Conservation (phyloP, 192 early-diverging fungal genomes). For the Kickxella alabastrina region DNA sequence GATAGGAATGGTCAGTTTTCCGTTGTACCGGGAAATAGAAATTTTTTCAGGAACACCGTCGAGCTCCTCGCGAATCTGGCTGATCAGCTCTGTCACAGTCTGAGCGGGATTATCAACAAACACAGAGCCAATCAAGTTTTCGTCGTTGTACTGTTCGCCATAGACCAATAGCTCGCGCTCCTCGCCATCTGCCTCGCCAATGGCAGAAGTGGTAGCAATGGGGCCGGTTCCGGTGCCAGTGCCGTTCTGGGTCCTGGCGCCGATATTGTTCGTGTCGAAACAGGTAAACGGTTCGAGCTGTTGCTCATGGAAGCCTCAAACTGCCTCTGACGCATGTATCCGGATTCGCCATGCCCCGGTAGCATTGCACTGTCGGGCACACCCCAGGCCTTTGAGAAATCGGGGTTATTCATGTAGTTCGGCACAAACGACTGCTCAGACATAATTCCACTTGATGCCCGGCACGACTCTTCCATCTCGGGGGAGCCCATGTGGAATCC, state of each 20-base stretch:
- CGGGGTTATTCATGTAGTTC: slow-evolving; percentile 62
- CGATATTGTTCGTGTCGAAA: too few relatives aligned
- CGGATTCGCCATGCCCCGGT: slow-evolving; percentile 25
- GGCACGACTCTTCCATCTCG: neutral
- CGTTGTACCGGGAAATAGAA: slow-evolving; percentile 53
- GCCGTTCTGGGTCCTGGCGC: too few relatives aligned
- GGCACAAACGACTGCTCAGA: slow-evolving; percentile 59
- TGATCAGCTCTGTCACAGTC: slow-evolving; percentile 16
- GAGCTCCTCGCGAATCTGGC: slow-evolving; percentile 49
- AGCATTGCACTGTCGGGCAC: slow-evolving; percentile 54
- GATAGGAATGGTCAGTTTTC: slow-evolving; percentile 56
- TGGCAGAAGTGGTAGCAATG: too few relatives aligned
- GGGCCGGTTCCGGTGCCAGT: too few relatives aligned
- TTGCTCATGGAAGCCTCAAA: slow-evolving; percentile 31
- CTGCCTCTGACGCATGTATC: slow-evolving; percentile 28
- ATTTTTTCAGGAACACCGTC: slow-evolving; percentile 55
- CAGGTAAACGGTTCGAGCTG: too few relatives aligned
- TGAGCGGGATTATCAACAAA: slow-evolving; percentile 26
- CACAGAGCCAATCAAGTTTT: slow-evolving; percentile 58
- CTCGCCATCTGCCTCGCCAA: neutral
- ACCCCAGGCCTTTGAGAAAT: slow-evolving; percentile 66
- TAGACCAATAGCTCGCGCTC: slow-evolving; percentile 62
- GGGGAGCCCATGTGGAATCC: slow-evolving; percentile 6
- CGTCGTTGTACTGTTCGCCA: slow-evolving; percentile 35
- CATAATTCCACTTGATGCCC: too few relatives aligned